These are phyloP conservation scores for Eleusine coracana DNA, from an alignment of 176 grass and related monocot species.

Conservation along the genomic window DNA sequence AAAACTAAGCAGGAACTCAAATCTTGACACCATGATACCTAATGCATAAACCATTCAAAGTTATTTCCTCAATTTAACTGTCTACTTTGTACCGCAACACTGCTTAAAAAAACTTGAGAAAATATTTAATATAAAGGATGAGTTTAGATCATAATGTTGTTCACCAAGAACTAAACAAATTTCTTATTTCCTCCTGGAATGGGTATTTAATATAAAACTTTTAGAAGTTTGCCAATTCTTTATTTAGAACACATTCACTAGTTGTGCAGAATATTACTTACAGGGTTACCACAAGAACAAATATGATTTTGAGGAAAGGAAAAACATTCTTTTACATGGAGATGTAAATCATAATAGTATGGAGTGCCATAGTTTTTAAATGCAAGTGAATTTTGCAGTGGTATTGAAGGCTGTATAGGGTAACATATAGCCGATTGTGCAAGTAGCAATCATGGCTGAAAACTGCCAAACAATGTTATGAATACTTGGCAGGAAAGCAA, in stretches of 20 bases:
- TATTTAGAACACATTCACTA: neutral
- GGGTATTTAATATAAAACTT: constrained; percentile 16
- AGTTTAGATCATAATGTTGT: neutral
- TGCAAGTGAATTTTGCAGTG: neutral
- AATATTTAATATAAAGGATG: neutral
- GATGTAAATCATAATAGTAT: neutral
- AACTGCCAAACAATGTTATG: constrained; percentile 1
- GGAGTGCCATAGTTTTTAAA: neutral
- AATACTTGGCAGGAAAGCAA: neutral
- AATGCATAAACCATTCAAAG: neutral
- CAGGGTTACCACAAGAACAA: constrained; percentile 9
- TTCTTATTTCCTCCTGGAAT: constrained; percentile 20
- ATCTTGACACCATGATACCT: neutral
- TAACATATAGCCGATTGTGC: constrained; percentile 13
- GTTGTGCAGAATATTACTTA: neutral
- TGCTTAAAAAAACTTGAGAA: neutral
- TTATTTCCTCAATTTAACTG: neutral
- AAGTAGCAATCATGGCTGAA: neutral
- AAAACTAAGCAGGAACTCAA: neutral
- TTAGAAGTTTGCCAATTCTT: constrained; percentile 11
- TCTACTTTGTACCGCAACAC: no score
- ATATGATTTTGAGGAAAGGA: constrained; percentile 24
- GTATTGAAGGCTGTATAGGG: neutral
- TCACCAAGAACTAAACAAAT: neutral
- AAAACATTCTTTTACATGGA: constrained; percentile 23